Evolutionary conservation across 1,139 yeast species (phyloP).

Genomic region (Zygosaccharomyces sapae): DNA sequence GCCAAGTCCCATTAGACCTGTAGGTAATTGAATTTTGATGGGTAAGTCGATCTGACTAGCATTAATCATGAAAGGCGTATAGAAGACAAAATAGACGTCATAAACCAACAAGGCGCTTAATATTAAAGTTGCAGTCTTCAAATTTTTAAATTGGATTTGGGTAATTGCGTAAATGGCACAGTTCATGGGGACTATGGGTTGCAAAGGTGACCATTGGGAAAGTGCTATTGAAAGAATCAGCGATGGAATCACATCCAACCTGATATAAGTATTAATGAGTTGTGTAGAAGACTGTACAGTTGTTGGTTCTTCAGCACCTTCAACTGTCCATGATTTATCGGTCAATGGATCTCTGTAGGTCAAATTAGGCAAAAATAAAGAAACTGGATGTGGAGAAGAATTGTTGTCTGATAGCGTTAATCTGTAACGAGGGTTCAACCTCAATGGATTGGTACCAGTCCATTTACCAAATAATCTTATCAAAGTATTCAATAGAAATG

Average conservation of each 20-base stretch:
- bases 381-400: conserved; percentile 14
- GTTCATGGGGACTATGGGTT: conserved; percentile 18
- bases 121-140: conserved; percentile 45
- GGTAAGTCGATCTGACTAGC: conserved; percentile 58
- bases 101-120: conserved; percentile 52
- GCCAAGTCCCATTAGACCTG: conserved; percentile 40
- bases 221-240: conserved; percentile 4
- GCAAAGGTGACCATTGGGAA: background rate
- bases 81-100: conserved; percentile 65
- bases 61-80: conserved; percentile 56
- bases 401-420: conserved; percentile 25
- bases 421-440: conserved; percentile 21
- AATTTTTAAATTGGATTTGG: conserved; percentile 37
- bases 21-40: conserved; percentile 24
- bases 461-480: conserved; percentile 14
- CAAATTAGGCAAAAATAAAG: conserved; percentile 20
- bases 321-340: conserved; percentile 11
- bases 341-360: conserved; percentile 19
- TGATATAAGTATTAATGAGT: conserved; percentile 39
- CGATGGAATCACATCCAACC: conserved; percentile 16
- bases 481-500: conserved; percentile 15
- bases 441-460: conserved; percentile 14
- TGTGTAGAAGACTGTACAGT: conserved; percentile 46
- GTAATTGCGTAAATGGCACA: conserved; percentile 25
- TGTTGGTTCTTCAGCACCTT: conserved; percentile 42